Conservation (phyloP, 805 yeast genomes). For the Candida andamanensis region DNA sequence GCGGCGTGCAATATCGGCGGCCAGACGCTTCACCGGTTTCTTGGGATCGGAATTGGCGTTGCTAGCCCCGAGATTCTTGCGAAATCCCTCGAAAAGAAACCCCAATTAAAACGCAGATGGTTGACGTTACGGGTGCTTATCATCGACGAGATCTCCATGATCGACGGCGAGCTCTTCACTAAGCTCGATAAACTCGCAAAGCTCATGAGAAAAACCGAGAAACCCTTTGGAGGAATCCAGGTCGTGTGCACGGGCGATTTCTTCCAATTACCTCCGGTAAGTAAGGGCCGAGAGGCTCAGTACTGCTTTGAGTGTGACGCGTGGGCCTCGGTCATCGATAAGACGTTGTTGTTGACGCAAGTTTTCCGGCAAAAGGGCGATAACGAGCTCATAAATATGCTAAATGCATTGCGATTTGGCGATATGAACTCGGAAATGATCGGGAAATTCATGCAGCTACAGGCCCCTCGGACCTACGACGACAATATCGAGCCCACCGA, state of each 20-base stretch:
- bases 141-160: conserved; percentile 93
- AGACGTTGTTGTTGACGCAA: conserved; percentile 65
- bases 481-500: conserved; percentile 90
- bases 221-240: conserved; percentile 94
- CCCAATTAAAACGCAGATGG: conserved; percentile 54
- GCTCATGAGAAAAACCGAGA: conserved; percentile 41
- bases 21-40: conserved; percentile 74
- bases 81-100: conserved; percentile 43
- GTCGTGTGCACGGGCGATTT: conserved; percentile 90
- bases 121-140: conserved; percentile 60
- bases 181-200: conserved; percentile 71
- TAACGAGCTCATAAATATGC: conserved; percentile 63
- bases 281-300: conserved; percentile 24
- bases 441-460: conserved; percentile 44
- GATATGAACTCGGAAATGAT: conserved; percentile 47
- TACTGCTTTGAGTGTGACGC: conserved; percentile 73
- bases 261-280: conserved; percentile 91
- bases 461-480: conserved; percentile 51
- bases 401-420: conserved; percentile 79
- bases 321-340: conserved; percentile 62
- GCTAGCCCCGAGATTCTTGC: conserved; percentile 45
- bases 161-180: conserved; percentile 72
- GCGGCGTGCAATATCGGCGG: conserved; percentile 97
- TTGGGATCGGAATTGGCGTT: conserved; percentile 79
- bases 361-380: conserved; percentile 92